Base-by-base conservation (phyloP, 2,329 filamentous ascomycete species). In the Sporothrix sp. region DNA sequence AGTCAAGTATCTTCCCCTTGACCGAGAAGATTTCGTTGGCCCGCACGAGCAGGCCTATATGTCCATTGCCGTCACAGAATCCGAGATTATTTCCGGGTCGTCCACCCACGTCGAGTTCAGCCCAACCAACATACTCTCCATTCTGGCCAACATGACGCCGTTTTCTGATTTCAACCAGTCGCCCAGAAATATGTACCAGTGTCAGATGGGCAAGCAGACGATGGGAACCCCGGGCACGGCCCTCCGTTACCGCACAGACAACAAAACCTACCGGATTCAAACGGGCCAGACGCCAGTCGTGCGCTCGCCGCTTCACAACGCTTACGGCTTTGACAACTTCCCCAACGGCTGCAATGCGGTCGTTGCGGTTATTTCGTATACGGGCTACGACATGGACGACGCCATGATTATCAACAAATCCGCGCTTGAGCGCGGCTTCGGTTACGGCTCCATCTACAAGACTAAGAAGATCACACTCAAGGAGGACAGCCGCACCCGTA, bases 341-440 rank as follows among this genome's bases (percentile, higher is more conserved):
- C 93, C 93, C 50, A 96, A 97, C 64, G 93, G 93, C 25, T 90
- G 82, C 62, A 98, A 98, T 62, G 88, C 89, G 8, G 82, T 97
- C 35, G 93, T 98, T 52, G 93, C 93, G 53, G 94, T 98, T 66
- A 95, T 98, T 57, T 96, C 91, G 0, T 98, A 98, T 67, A 97
- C 91, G 2, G 93, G 91, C 47, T 98, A 97, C 70, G 93, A 98
- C 75, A 98, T 98, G 93, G 93, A 98, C 75, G 93, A 98, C 70
- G 93, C 93, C 65, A 97, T 97, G 91, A 97, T 98, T 64, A 75
- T 98, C 64, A 97, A 97, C 74, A 97, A 97, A 67, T 95, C 89
- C 18, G 83, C 91, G 3, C 88, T 96, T 66, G 93, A 98, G 68
- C 82, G 93, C 59, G 93, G 93, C 13, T 97, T 98, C 62, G 91